Conservation (phyloP, 345 rosid species). For the Arabis alpina region DNA sequence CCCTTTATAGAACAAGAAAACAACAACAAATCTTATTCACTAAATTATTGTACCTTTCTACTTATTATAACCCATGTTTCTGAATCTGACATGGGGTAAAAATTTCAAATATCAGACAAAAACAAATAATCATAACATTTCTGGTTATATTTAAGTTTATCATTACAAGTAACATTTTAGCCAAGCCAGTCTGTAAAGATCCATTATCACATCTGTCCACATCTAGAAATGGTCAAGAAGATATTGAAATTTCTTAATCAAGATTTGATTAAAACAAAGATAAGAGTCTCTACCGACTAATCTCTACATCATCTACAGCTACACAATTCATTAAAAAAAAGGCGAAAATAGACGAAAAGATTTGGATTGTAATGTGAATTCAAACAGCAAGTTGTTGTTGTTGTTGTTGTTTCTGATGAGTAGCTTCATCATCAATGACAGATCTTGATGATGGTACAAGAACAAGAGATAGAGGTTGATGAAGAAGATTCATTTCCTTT, state of each 20-base stretch:
- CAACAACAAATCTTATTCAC: slow-evolving; percentile 35
- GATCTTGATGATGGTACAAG: slow-evolving; percentile 43
- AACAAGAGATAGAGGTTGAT: slow-evolving; percentile 50
- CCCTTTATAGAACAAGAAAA: slow-evolving; percentile 28
- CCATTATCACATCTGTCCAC: slow-evolving; percentile 23
- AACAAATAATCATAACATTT: slow-evolving; percentile 37
- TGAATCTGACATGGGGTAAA: slow-evolving; percentile 26
- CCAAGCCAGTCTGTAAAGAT: slow-evolving; percentile 42
- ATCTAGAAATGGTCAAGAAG: slow-evolving; percentile 21
- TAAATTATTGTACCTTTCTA: slow-evolving; percentile 38
- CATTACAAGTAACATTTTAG: slow-evolving; percentile 20
- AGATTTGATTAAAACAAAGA: slow-evolving; percentile 38
- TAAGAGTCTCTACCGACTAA: slow-evolving; percentile 39
- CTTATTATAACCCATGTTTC: slow-evolving; percentile 26
- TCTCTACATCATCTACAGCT: slow-evolving; percentile 45
- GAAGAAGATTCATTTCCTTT: slow-evolving; percentile 64
- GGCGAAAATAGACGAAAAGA: neutral
- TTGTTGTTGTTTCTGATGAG: slow-evolving; percentile 59
- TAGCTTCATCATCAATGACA: slow-evolving; percentile 64
- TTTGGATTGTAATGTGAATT: slow-evolving; percentile 24
- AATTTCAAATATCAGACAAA: slow-evolving; percentile 28
- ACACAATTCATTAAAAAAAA: slow-evolving; percentile 31
- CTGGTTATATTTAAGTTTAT: slow-evolving; percentile 18
- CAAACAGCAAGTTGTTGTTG: slow-evolving; percentile 59
- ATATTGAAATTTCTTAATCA: slow-evolving; percentile 27